Conservation (phyloP, 108 stramenopile species). For the Nitzschia inconspicua region DNA sequence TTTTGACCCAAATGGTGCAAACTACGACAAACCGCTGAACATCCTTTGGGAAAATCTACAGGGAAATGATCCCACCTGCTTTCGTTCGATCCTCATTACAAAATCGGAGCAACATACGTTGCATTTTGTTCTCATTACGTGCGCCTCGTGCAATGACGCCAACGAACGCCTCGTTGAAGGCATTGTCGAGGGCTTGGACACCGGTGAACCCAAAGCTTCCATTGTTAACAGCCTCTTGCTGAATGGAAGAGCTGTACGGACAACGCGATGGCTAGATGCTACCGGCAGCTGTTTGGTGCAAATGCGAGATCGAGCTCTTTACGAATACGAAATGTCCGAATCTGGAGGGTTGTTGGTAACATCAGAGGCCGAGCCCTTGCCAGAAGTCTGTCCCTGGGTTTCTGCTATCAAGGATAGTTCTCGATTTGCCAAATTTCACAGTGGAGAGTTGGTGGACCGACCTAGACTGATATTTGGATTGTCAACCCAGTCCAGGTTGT, state of each 20-base stretch:
- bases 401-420: constrained; percentile 49
- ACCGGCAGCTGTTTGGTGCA: constrained; percentile 58
- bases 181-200: constrained; percentile 19
- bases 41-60: constrained; percentile 10
- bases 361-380: constrained; percentile 57
- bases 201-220: constrained; percentile 11
- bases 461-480: constrained; percentile 60
- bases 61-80: constrained; percentile 6
- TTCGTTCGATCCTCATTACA: constrained; percentile 24
- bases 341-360: constrained; percentile 30
- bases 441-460: constrained; percentile 7
- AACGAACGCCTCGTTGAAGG: constrained; percentile 55
- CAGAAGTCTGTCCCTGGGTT: constrained; percentile 85
- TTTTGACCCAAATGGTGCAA: constrained; percentile 2
- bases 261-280: constrained; percentile 70
- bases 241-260: constrained; percentile 53
- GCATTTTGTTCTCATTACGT: constrained; percentile 29
- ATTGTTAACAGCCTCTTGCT: constrained; percentile 36
- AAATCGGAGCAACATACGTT: constrained; percentile 22
- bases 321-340: constrained; percentile 50
- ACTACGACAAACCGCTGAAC: neutral
- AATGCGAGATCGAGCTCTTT: constrained; percentile 58
- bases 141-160: constrained; percentile 2
- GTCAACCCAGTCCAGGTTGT: constrained; percentile 61
- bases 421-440: constrained; percentile 12